Percentiles rank a stretch among this genome's conserved stretches.
Conservation (phyloP, 148 eudicot species). For the Rhododendron molle region DNA sequence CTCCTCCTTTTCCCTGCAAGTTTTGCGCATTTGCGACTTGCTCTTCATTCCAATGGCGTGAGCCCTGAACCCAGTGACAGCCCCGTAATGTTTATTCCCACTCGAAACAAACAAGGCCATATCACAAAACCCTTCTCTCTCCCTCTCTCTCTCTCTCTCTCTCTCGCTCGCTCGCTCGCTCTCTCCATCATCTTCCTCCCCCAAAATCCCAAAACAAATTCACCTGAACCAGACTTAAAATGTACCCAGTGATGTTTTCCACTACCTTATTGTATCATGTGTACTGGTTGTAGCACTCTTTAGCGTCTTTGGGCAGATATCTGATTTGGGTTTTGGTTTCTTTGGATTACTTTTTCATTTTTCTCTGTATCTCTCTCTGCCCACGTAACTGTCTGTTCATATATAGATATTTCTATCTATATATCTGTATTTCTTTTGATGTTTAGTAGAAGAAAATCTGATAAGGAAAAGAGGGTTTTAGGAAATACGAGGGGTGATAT, state of each 20-base stretch:
- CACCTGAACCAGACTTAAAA: neutral
- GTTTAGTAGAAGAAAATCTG: constrained; percentile 14
- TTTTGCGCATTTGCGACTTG: constrained; percentile 18
- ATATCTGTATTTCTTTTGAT: constrained; percentile 8
- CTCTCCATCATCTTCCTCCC: neutral
- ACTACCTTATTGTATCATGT: constrained; percentile 16
- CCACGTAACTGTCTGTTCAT: neutral
- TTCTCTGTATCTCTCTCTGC: constrained; percentile 2
- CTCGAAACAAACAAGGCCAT: constrained; percentile 28
- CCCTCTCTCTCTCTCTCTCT: too few relatives aligned
- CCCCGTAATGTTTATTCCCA: constrained; percentile 24
- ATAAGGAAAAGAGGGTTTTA: constrained; percentile 14
- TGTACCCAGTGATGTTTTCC: constrained; percentile 10
- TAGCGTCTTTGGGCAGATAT: constrained; percentile 13
- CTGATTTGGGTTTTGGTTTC: constrained; percentile 32
- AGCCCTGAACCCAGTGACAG: constrained; percentile 31
- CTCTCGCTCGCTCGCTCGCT: constrained; percentile 1
- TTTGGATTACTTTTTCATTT: constrained; percentile 8
- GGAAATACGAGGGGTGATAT: constrained; percentile 26
- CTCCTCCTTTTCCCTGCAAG: constrained; percentile 6
- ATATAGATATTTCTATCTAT: neutral
- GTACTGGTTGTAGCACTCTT: constrained; percentile 12
- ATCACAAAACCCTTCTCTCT: constrained; percentile 4
- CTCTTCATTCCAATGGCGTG: constrained; percentile 60
- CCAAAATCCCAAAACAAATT: constrained; percentile 12